Base-by-base conservation (phyloP, 2,329 filamentous ascomycete species). In the Epichloe coenophiala region DNA sequence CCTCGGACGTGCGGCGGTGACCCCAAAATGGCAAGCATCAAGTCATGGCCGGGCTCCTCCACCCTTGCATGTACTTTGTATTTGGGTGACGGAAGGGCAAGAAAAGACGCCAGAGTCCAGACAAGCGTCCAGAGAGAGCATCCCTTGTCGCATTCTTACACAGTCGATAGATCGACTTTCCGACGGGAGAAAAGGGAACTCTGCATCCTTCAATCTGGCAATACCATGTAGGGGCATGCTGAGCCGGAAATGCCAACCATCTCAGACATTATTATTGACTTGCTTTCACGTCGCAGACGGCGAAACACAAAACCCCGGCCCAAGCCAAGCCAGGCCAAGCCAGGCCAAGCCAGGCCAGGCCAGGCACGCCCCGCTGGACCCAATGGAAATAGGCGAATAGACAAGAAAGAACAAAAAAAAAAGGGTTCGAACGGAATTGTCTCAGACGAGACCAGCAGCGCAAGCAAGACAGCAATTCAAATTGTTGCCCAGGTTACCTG, bases 391-490 rank as follows among this genome's bases (percentile, higher is more conserved):
- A 40, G 5, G 19, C 5, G 15, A 31, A n/a, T 2, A 45, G 31
- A 9, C 13, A 43, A 27, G 31, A 45, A 35, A 35, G 27, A 21
- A 27, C 3, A 35, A 15, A 36, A 15, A 35, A 35, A 17, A 23
- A 27, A 39, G 36, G 36, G 45, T 47, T 47, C 33, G 8, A 13
- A 44, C 21, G 12, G 35, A 19, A 12, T 27, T 9, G 49, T 48
- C 49, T 51, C 35, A 33, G 40, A 44, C 19, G 49, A 47, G 45
- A 47, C 35, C 49, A 48, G 49, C 45, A 45, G 3, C 11, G 11
- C 42, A 45, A 35, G 8, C 21, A 41, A 48, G 46, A n/a, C 46
- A n/a, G 21, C 38, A 41, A 41, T 33, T 35, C 21, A 35, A 15
- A 36, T 33, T 40, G 49, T 51, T 47, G 49, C 38, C 44, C 23